These are phyloP conservation scores for Flaveria floridana DNA, from an alignment of 140 eudicot genomes.

Conservation along the genomic window DNA sequence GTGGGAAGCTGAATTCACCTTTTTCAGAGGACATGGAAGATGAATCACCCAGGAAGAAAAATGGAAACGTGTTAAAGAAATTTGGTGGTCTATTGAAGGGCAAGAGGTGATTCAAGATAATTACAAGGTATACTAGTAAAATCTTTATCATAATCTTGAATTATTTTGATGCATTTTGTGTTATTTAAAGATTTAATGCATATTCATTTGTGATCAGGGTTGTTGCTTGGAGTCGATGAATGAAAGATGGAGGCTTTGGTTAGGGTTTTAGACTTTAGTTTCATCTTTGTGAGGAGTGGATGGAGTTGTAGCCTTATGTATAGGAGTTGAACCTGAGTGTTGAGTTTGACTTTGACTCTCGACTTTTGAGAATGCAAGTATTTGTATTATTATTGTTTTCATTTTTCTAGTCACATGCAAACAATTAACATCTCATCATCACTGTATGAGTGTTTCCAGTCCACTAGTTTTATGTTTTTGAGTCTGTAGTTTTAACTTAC, in stretches of 20 bases:
- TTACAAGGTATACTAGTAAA: slow-evolving; percentile 30
- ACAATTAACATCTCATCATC: slow-evolving; percentile 22
- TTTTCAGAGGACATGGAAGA: slow-evolving; percentile 70
- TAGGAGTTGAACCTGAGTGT: slow-evolving; percentile 28
- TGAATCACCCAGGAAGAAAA: slow-evolving; percentile 76
- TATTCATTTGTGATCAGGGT: slow-evolving; percentile 27
- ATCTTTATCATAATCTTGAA: not conserved
- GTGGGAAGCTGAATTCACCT: slow-evolving; percentile 65
- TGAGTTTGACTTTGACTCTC: slow-evolving; percentile 15
- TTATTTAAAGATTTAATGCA: not conserved
- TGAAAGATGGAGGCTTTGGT: slow-evolving; percentile 31
- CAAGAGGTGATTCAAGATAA: slow-evolving; percentile 46
- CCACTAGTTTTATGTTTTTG: not conserved
- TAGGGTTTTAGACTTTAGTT: slow-evolving; percentile 26
- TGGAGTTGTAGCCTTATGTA: slow-evolving; percentile 34
- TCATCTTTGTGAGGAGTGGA: slow-evolving; percentile 5
- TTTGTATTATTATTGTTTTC: slow-evolving; percentile 34
- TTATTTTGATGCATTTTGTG: not conserved
- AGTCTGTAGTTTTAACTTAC: not conserved
- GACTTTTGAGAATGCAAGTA: slow-evolving; percentile 35
- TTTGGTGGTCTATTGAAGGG: slow-evolving; percentile 72
- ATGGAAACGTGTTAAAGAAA: slow-evolving; percentile 82
- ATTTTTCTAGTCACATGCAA: slow-evolving; percentile 31
- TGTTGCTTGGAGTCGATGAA: slow-evolving; percentile 28
- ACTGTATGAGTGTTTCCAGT: not conserved